These are phyloP conservation scores for Forsythia viridissima DNA, from an alignment of 257 asterid genomes.

Conservation along the genomic window DNA sequence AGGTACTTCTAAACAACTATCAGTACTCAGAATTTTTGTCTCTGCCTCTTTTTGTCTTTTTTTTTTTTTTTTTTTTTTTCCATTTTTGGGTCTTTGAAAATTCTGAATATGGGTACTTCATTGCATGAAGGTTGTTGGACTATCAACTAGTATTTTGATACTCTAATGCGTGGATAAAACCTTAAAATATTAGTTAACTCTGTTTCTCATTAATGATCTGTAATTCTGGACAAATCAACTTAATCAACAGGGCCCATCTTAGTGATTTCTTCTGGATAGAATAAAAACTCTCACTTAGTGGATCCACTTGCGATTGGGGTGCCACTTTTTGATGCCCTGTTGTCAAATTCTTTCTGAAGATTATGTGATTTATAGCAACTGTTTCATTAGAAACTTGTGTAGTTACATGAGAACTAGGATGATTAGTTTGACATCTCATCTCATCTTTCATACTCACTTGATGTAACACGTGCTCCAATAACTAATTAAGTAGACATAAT, in stretches of 20 bases:
- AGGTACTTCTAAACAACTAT: slow-evolving; percentile 45
- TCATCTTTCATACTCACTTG: background rate
- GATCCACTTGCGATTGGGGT: background rate
- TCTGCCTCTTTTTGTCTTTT: background rate
- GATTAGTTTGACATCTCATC: background rate
- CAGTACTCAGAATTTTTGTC: background rate
- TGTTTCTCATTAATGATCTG: background rate
- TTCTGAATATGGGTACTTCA: background rate
- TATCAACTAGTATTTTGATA: background rate
- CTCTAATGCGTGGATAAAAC: background rate
- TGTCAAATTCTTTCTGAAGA: background rate
- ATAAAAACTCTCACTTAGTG: background rate
- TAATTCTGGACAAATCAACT: background rate
- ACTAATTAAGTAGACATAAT: background rate
- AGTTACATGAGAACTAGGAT: background rate
- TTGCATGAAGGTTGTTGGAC: background rate
- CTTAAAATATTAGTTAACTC: background rate
- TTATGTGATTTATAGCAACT: background rate
- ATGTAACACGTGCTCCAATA: background rate
- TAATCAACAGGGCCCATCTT: background rate
- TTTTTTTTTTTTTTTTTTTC: background rate
- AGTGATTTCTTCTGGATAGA: background rate
- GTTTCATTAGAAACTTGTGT: background rate
- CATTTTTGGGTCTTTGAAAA: background rate
- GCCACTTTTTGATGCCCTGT: background rate